Evolutionary conservation across 371 early-diverging fungal genomes (phyloP).

Genomic region (Circinella minor): DNA sequence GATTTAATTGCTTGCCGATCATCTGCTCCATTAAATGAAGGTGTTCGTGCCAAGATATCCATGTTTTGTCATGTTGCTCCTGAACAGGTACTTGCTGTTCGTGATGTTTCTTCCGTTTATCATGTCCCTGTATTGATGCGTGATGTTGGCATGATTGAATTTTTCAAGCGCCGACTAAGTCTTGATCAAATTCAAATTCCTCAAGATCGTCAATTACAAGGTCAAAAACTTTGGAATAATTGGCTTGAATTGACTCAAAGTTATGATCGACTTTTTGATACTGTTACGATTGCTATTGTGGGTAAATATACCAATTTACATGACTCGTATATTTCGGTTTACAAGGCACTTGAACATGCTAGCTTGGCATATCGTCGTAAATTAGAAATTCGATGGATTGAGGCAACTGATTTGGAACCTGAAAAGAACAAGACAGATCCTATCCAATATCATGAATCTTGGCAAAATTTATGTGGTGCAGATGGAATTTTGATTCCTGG

Average conservation of each 20-base stretch:
- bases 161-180: constrained; percentile 81
- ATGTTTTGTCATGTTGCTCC: constrained; percentile 98
- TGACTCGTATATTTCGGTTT: constrained; percentile 98
- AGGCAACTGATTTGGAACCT: constrained; percentile 90
- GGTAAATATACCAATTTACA: constrained; percentile 96
- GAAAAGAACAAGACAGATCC: constrained; percentile 75
- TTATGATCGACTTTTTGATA: constrained; percentile 81
- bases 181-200: constrained; percentile 64
- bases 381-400: constrained; percentile 92
- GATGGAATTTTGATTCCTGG: constrained; percentile 99
- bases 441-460: constrained; percentile 92
- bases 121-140: constrained; percentile 94
- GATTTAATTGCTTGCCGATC: constrained; percentile 98
- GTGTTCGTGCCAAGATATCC: constrained; percentile 91
- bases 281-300: constrained; percentile 94
- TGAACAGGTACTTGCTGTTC: constrained; percentile 92
- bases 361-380: constrained; percentile 83
- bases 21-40: constrained; percentile 77
- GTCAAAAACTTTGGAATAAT: constrained; percentile 70
- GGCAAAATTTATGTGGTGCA: constrained; percentile 86
- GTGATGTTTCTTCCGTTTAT: constrained; percentile 95
- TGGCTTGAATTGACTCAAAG: constrained; percentile 87
- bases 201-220: constrained; percentile 58
- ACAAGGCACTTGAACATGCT: constrained; percentile 96
- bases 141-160: constrained; percentile 83